Evolutionary conservation across 805 yeast genomes (phyloP).

Genomic region (Pichia occidentalis): DNA sequence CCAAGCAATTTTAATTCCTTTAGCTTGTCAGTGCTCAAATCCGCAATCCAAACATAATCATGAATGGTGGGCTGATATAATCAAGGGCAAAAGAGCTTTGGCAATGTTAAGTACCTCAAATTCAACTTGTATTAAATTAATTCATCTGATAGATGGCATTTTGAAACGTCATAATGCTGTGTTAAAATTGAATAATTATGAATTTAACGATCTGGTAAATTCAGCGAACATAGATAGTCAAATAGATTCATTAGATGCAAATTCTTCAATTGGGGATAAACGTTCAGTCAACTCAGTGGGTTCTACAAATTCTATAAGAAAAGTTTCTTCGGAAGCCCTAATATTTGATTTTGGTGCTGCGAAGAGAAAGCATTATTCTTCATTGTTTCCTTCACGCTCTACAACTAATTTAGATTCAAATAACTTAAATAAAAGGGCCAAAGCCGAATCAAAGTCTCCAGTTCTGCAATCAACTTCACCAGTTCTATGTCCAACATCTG

Average conservation of each 20-base stretch:
- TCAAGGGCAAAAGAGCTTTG: slow-evolving; percentile 35
- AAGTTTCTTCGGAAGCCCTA: neutral
- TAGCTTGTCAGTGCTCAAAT: slow-evolving; percentile 47
- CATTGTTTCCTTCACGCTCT: slow-evolving; percentile 7
- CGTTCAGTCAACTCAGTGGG: neutral
- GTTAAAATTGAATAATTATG: slow-evolving; percentile 10
- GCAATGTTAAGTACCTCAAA: slow-evolving; percentile 35
- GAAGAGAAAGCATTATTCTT: slow-evolving; percentile 10
- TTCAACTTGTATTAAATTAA: slow-evolving; percentile 39
- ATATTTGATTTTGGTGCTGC: slow-evolving; percentile 6
- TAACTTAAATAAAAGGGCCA: too few relatives aligned
- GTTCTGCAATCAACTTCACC: too few relatives aligned
- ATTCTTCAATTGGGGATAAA: slow-evolving; percentile 1
- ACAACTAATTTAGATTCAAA: neutral
- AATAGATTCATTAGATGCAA: slow-evolving; percentile 7
- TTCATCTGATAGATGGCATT: slow-evolving; percentile 39
- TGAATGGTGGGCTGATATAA: slow-evolving; percentile 40
- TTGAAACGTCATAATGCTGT: slow-evolving; percentile 17
- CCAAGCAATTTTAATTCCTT: slow-evolving; percentile 56
- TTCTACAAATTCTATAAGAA: too few relatives aligned
- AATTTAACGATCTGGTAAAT: slow-evolving; percentile 3
- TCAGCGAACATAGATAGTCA: slow-evolving; percentile 1
- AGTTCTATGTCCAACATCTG: too few relatives aligned
- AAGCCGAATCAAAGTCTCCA: too few relatives aligned
- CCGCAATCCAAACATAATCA: slow-evolving; percentile 38